A percentile compares a stretch with the other conserved stretches of the same genome.
Evolutionary conservation across 2,329 filamentous ascomycete species (phyloP).

Genomic region (Diaporthe vexans): DNA sequence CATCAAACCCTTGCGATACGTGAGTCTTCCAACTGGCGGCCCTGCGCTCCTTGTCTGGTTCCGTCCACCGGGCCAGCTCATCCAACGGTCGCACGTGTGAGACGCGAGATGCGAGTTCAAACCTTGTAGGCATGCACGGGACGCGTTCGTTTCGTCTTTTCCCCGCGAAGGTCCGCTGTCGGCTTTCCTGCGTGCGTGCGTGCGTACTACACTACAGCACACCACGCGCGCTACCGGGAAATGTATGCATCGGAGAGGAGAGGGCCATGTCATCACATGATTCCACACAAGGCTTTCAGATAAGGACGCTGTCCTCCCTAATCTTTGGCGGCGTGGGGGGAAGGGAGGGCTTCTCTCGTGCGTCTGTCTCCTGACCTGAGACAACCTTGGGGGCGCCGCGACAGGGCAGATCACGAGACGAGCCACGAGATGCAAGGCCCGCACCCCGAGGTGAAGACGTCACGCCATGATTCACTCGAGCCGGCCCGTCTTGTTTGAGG

Average conservation of each 20-base stretch:
- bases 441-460: neutral
- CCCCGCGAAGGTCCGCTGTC: neutral
- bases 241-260: neutral
- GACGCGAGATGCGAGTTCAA: neutral
- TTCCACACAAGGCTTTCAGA: neutral
- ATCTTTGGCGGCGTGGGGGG: neutral
- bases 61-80: neutral
- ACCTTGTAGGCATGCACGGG: neutral
- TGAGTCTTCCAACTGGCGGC: neutral
- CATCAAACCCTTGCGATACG: neutral
- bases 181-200: neutral
- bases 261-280: neutral
- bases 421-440: neutral
- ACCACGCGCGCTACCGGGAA: neutral
- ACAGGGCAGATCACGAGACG: conserved; percentile 3
- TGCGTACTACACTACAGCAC: neutral
- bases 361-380: conserved; percentile 13
- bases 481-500: neutral
- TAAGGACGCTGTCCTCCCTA: neutral
- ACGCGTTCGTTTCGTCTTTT: neutral
- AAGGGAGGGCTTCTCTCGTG: neutral
- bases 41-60: neutral
- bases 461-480: conserved; percentile 1
- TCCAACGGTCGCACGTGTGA: conserved; percentile 6
- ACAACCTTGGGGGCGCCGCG: neutral